Evolutionary conservation across 495 filamentous ascomycete species (phyloP).

Genomic region (Annulohypoxylon nitens): DNA sequence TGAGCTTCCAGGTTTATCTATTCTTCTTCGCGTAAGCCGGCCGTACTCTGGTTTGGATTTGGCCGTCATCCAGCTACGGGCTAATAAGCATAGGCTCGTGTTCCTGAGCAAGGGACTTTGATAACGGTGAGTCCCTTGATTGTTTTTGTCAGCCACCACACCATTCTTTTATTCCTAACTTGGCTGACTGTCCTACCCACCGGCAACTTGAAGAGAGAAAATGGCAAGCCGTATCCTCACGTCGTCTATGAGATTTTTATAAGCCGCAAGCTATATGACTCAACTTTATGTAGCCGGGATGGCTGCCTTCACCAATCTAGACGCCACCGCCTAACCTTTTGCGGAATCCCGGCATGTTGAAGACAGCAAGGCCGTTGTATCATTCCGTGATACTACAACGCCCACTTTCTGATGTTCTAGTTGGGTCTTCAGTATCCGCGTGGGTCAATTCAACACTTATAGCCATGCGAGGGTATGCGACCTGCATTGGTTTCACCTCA

Average conservation of each 20-base stretch:
- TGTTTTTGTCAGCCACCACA: conserved; percentile 38
- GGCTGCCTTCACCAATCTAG: conserved; percentile 23
- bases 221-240: conserved; percentile 34
- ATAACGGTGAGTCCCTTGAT: conserved; percentile 33
- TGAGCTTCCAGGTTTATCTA: conserved; percentile 43
- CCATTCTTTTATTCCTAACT: conserved; percentile 30
- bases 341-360: conserved; percentile 38
- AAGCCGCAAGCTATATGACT: conserved; percentile 31
- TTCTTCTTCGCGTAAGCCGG: conserved; percentile 46
- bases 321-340: conserved; percentile 25
- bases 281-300: conserved; percentile 13
- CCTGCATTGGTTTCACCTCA: conserved; percentile 46
- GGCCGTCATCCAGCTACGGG: conserved; percentile 30
- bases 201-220: conserved; percentile 20
- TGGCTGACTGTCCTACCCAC: conserved; percentile 40
- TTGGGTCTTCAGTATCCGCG: conserved; percentile 45
- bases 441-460: conserved; percentile 37
- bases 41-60: conserved; percentile 36
- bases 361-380: conserved; percentile 30
- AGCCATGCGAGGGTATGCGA: conserved; percentile 35
- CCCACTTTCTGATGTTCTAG: conserved; percentile 33
- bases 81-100: conserved; percentile 47
- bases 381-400: conserved; percentile 38
- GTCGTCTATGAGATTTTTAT: conserved; percentile 21
- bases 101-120: conserved; percentile 43